Evolutionary conservation across 2,329 filamentous ascomycete genomes (phyloP), one percentile per base, ranked within the genome.

Genomic region (Pestalotiopsis sp.): DNA sequence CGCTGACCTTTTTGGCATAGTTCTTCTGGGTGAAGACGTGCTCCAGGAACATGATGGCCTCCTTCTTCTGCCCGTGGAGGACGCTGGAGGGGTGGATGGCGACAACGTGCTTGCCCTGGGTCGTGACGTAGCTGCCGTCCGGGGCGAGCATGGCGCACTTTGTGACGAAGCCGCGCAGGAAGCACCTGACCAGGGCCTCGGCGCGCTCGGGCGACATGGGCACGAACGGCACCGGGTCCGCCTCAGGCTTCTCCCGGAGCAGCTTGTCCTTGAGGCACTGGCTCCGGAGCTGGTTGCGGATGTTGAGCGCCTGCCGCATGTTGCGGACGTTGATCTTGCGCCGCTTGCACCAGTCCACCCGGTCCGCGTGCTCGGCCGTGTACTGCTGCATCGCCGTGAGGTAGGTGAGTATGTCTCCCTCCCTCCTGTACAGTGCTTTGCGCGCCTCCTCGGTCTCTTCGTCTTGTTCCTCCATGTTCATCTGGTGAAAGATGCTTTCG

Each of bases 11-110:
- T 76, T 90, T 91, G 0, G 87, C 89, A 69, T 91, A 91, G 73
- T 88, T 91, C 79, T 90, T 90, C 66, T 85, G 85, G 1, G 90
- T 92, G 73, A 87, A 91, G 0, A 91, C 88, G 71, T 91, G 87
- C 71, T 92, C 89, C 11, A 91, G 76, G 70, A 91, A 92, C 88
- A 92, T 89, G 75, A 92, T 90, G 3, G 88, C 89, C 77, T 91
- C 89, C 74, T 84, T 85, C 78, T 90, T 91, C 73, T 86, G 83
- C 0, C 89, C 88, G 71, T 90, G 87, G 62, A 91, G 73, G 0
- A 89, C 87, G 71, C 89, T 91, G 0, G 87, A 84, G 0, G 90
- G 90, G 72, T 92, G 90, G 20, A 91, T 86, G 0, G 86, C 83
- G 11, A 92, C 87, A 2, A 84, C 80, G 64, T 91, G 87, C 73